Evolutionary conservation across 257 asterid species (phyloP), one percentile per base, ranked within the genome.

Genomic region (Solanum ahanhuiri): DNA sequence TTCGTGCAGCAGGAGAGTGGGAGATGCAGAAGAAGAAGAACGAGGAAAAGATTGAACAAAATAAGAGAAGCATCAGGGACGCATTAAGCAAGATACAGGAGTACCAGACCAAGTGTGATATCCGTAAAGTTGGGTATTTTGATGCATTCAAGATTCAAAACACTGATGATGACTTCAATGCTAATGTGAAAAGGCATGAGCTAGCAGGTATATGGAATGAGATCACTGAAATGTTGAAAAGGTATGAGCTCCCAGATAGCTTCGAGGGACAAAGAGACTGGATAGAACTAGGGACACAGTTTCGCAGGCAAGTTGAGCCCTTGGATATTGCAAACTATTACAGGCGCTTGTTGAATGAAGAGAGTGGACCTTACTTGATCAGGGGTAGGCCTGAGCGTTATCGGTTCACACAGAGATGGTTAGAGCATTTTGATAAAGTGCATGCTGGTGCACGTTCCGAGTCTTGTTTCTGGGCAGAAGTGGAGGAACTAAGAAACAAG

Each of bases 281-380:
- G 98, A 88, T 94, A 31, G 91, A 93, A 79, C 89, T 95, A 9
- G 99, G 98, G 39, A 95, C 98, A 28, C 28, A 83, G 90, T 96
- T 88, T 9, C 87, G 98, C 72, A 77, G 96, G 64, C 90, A 93
- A n/a, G 85, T 93, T 60, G 99, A 96, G 94, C 98, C 99, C 10
- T 77, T 96, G 81, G 99, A 96, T 90, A 95, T 95, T 54, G 97
- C 98, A 30, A 96, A 96, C 91, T 96, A 96, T 87, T 91, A 96
- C 25, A 86, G 98, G 81, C 99, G 94, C 90, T 85, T 90, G 79
- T 88, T 85, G 93, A 88, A 94, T 81, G 98, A 95, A 89, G 96
- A 93, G 86, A 96, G 97, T 0, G 99, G 99, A 31, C 98, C 99
- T 33, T 96, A 96, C 82, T 87, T 94, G 97, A 87, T 70, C 39